Percentiles rank a stretch among this genome's conserved stretches.
Conservation (phyloP, 164 flowering plant genomes). For the Annona cherimola region DNA sequence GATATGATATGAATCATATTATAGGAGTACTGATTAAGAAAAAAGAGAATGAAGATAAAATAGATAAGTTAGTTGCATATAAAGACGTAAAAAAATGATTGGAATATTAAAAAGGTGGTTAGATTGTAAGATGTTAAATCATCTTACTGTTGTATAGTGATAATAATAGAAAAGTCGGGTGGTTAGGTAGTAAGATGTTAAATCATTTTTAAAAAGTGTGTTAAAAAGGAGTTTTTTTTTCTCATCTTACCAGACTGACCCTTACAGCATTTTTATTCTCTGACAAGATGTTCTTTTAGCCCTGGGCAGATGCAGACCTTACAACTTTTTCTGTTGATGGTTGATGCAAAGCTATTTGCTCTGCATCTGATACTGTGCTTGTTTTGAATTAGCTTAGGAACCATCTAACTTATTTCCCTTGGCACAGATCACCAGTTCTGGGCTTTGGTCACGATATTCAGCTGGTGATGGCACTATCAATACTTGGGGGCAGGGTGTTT, state of each 20-base stretch:
- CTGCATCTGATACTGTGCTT: neutral
- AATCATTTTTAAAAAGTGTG: no score
- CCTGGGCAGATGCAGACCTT: neutral
- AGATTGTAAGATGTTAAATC: no score
- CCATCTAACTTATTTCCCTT: constrained; percentile 6
- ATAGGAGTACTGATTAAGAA: no score
- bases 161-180: no score
- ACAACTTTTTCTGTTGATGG: neutral
- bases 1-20: no score
- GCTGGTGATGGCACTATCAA: constrained; percentile 29
- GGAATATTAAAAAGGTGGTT: no score
- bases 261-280: neutral
- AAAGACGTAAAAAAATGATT: no score
- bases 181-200: no score
- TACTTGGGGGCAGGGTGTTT: constrained; percentile 18
- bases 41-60: no score
- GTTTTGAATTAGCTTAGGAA: neutral
- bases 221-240: no score
- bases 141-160: no score
- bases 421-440: constrained; percentile 75
- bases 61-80: no score
- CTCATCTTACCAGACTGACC: neutral
- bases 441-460: constrained; percentile 60
- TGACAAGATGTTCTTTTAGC: neutral
- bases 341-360: neutral